Base-by-base conservation (phyloP, 345 rosid species). In the Cochlearia excelsa region DNA sequence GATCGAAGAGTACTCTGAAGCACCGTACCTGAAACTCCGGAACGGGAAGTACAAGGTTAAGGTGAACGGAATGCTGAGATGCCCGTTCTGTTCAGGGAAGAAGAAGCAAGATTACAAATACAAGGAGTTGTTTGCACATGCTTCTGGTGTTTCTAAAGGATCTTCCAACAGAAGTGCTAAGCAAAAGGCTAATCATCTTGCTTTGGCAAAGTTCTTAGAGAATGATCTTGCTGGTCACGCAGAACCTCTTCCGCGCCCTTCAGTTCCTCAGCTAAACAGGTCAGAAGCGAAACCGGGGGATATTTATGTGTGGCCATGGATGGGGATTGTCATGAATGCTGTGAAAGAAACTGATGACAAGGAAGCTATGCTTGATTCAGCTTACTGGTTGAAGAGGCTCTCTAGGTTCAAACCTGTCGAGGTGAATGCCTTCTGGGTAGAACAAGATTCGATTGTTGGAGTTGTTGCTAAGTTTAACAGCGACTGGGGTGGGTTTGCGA, bases 1-100 rank as follows among this genome's bases (percentile, higher is more conserved):
- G 83, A 77, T 91, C 26, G 61, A 53, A 30, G 86, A 78, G 1
- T 79, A 81, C 40, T 31, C 60, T 7, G 84, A 79, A 35, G 84
- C 66, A 51, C 92, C 96, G 0, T 86, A 88, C 63, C 75, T 60
- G 29, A 66, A 60, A 3, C 59, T 91, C 31, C 68, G 31, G 57
- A 37, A 70, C 6, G 90, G 90, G 3, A 72, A 72, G 26, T 77
- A 60, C 61, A 86, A 78, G 68, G 98, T 91, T 0, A 79, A 74
- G 68, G 86, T 77, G 26, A 82, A 78, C 59, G 88, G 87, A 23
- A 47, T 38, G 70, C 68, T 91, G 59, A 76, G 92, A 68, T 91
- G 98, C 73, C 95, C 96, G 4, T 88, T 84, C 71, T 91, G 98
- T 46, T 47, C 79, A 1, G 90, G 93, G 46, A 91, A 91, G 82